phyloP scores from a whole-genome alignment of 1,139 yeast genomes.

The Saccharomycopsis crataegensis region DNA sequence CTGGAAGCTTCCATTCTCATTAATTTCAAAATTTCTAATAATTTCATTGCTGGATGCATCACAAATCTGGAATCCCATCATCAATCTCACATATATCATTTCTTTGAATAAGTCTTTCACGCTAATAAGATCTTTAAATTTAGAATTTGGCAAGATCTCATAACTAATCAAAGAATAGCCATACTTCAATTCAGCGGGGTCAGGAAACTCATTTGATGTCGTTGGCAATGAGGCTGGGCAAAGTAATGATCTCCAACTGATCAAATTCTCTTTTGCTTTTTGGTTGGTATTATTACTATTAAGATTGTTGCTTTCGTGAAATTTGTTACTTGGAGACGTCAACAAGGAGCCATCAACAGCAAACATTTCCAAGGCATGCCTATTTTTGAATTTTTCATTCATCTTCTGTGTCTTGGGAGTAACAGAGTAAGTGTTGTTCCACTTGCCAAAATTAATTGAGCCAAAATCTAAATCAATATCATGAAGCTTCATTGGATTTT shows the following conservation, averaged over 20 bases:
- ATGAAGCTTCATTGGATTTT: slow-evolving; percentile 54
- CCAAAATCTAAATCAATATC: slow-evolving; percentile 36
- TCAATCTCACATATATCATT: slow-evolving; percentile 76
- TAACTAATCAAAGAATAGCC: slow-evolving; percentile 48
- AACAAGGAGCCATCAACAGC: not conserved
- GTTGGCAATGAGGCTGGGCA: slow-evolving; percentile 92
- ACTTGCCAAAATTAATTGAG: slow-evolving; percentile 51
- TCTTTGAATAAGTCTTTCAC: slow-evolving; percentile 68
- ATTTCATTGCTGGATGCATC: slow-evolving; percentile 7
- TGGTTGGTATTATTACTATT: not conserved
- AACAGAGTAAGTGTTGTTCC: slow-evolving; percentile 81
- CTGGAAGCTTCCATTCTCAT: slow-evolving; percentile 7
- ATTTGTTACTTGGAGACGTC: not conserved
- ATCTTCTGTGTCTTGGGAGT: not conserved
- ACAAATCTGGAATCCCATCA: slow-evolving; percentile 82
- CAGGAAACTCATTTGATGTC: slow-evolving; percentile 71
- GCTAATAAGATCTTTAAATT: slow-evolving; percentile 32
- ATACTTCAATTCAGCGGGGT: slow-evolving; percentile 46
- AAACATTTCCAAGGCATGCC: not conserved
- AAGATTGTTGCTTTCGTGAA: not conserved
- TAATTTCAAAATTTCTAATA: slow-evolving; percentile 9
- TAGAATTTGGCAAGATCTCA: slow-evolving; percentile 51
- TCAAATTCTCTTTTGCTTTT: slow-evolving; percentile 26
- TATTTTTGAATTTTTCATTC: not conserved
- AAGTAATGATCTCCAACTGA: slow-evolving; percentile 88